Conservation (phyloP, 306 rosid species). For the Trifolium repens region DNA sequence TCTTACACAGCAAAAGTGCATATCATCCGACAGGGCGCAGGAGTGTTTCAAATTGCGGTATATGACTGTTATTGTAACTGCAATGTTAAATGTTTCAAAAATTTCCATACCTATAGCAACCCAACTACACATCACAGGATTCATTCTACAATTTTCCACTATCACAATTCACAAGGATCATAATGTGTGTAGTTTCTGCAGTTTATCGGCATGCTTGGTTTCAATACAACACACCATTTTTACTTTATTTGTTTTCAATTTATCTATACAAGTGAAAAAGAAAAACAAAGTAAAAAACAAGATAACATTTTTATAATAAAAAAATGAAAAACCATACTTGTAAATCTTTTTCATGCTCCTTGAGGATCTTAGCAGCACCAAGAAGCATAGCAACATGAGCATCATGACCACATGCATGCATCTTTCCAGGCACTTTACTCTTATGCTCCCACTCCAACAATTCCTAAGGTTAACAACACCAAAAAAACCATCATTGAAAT, state of each 20-base stretch:
- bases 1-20: neutral
- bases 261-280: neutral
- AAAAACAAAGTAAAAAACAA: neutral
- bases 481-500: conserved; percentile 5
- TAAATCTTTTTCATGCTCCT: conserved; percentile 55
- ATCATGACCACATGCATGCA: conserved; percentile 98
- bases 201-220: neutral
- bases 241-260: neutral
- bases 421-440: conserved; percentile 87
- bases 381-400: conserved; percentile 95
- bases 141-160: neutral
- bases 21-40: neutral
- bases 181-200: neutral
- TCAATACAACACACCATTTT: neutral
- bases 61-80: neutral
- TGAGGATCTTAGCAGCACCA: conserved; percentile 89
- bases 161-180: neutral
- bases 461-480: conserved; percentile 53
- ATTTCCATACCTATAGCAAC: neutral
- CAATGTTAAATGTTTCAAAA: neutral
- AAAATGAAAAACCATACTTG: conserved; percentile 41
- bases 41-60: neutral
- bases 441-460: conserved; percentile 87
- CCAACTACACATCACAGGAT: neutral
- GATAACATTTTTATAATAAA: neutral